phyloP scores from a whole-genome alignment of 140 eudicot species.

The Senecio squalidus region DNA sequence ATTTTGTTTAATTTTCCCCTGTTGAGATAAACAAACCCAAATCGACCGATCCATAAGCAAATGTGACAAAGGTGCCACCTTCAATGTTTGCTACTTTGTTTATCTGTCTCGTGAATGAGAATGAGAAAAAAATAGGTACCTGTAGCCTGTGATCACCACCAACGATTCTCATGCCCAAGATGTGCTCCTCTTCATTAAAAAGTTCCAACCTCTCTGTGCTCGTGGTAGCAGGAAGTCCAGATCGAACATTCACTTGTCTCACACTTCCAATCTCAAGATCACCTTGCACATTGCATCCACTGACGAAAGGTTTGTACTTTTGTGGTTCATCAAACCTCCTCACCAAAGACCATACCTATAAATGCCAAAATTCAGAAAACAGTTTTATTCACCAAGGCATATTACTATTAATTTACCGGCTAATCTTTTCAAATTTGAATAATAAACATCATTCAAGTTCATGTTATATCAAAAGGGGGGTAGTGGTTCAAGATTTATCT shows the following conservation, averaged over 20 bases:
- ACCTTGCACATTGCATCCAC: background rate
- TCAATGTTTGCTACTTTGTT: background rate
- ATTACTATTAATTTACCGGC: background rate
- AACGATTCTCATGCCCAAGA: background rate
- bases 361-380: background rate
- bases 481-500: too few species aligned
- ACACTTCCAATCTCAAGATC: background rate
- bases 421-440: background rate
- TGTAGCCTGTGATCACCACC: background rate
- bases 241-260: background rate
- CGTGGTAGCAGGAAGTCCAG: background rate
- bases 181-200: background rate
- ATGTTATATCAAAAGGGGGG: too few species aligned
- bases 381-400: background rate
- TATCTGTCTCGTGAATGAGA: too few species aligned
- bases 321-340: background rate
- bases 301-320: background rate
- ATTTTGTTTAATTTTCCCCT: background rate
- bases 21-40: background rate
- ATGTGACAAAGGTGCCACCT: background rate
- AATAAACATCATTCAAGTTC: background rate
- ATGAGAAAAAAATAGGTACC: background rate
- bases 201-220: background rate
- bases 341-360: constrained; percentile 69
- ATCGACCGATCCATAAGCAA: background rate